Percentiles rank a stretch among this genome's conserved stretches.
These are phyloP conservation scores for Alectoria sarmentosa DNA, from an alignment of 495 filamentous ascomycete species.

Conservation along the genomic window DNA sequence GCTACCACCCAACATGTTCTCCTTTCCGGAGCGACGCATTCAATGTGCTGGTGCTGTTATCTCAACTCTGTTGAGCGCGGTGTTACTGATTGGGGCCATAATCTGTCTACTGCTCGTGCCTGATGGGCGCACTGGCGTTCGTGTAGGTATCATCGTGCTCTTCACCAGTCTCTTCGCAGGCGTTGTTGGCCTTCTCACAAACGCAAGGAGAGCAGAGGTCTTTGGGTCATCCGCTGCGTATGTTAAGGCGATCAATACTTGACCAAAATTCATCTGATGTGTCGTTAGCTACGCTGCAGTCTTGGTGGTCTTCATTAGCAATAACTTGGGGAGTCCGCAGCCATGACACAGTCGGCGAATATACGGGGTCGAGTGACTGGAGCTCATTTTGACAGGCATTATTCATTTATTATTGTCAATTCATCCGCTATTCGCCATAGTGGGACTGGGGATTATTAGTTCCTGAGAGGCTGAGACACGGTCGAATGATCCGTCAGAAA, in stretches of 20 bases:
- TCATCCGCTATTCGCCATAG: too few species aligned
- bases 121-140: background rate
- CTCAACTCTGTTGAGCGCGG: background rate
- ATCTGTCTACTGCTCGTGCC: background rate
- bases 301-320: background rate
- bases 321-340: background rate
- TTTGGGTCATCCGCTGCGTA: conserved; percentile 28
- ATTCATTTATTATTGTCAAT: too few species aligned
- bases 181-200: conserved; percentile 26
- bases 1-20: too few species aligned
- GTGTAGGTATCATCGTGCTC: background rate
- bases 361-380: too few species aligned
- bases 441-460: too few species aligned
- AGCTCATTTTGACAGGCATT: too few species aligned
- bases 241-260: background rate
- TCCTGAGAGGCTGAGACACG: too few species aligned
- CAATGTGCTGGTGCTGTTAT: background rate
- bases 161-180: conserved; percentile 23
- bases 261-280: background rate
- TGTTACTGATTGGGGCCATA: background rate
- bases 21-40: background rate
- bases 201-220: conserved; percentile 26
- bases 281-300: background rate
- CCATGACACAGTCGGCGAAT: too few species aligned
- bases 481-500: too few species aligned